Base-by-base conservation (phyloP, 129 eudicot genomes). In the Flaveria sonorensis region DNA sequence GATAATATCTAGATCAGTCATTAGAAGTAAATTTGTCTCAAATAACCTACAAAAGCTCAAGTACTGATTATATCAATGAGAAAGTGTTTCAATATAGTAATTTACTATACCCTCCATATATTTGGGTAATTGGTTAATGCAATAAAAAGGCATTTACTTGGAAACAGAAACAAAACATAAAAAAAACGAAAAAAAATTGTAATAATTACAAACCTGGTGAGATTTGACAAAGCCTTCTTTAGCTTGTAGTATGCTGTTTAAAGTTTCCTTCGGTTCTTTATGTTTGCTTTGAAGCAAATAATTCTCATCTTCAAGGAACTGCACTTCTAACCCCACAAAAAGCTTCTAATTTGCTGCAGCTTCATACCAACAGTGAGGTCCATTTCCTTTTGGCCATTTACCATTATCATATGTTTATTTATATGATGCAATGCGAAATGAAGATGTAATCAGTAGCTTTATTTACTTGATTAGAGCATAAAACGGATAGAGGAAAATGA, bases 221-320 rank as follows among this genome's bases (percentile, higher is more conserved):
- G 81, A 83, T 30, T 85, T 81, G 19, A 87, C 77, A 79, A 89
- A 89, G 26, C 59, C 39, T 74, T 89, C 85, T 77, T 81, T 87
- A 26, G 91, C 75, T 77, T 82, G 83, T 26, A 89, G 79, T 47
- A 85, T 76, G 83, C 46, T 75, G 74, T 59, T 57, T 51, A 89
- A 61, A 64, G 91, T 87, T 77, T 78, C 88, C 62, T 87, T 85
- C 78, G 81, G 83, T 71, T 89, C 89, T 62, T 81, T 87, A 74
- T 87, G 96, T 82, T 87, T 87, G 72, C 24, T 79, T 80, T 85
- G 87, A 72, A 87, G 85, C 83, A 89, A 50, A 65, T 62, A 73
- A 70, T 89, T 89, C 73, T 87, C 96, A 51, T 77, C 82, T 78
- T 87, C 86, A 70, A 89, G 88, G 57, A 72, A 76, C 69, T 42